Conservation (phyloP, 805 yeast species). For the Candida taoyuanica region DNA sequence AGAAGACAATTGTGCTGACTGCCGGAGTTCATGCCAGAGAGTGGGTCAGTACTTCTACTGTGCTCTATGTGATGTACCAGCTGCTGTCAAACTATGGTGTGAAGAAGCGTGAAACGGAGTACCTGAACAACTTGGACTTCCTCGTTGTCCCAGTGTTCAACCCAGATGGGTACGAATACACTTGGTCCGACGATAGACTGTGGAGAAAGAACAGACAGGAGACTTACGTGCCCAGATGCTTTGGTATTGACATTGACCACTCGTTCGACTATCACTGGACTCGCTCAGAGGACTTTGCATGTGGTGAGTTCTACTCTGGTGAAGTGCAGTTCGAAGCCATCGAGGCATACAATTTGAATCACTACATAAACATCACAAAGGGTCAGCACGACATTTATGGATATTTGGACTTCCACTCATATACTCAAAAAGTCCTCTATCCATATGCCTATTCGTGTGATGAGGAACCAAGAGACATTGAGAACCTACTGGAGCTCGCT, state of each 20-base stretch:
- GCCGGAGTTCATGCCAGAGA: conserved; percentile 90
- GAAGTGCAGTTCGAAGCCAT: conserved; percentile 63
- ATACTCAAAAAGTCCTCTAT: conserved; percentile 75
- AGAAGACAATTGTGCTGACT: conserved; percentile 66
- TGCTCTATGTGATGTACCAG: conserved; percentile 49
- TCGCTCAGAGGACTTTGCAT: conserved; percentile 57
- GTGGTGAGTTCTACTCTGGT: conserved; percentile 83
- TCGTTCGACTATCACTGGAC: conserved; percentile 76
- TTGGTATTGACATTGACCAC: conserved; percentile 84
- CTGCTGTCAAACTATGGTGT: conserved; percentile 44
- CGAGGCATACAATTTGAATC: conserved; percentile 49
- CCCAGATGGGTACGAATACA: conserved; percentile 85
- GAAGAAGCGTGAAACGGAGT: conserved; percentile 37
- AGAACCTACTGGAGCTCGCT: conserved; percentile 74
- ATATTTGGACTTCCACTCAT: conserved; percentile 78
- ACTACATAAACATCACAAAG: conserved; percentile 38
- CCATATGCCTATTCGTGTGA: conserved; percentile 82
- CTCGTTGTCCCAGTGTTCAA: conserved; percentile 78
- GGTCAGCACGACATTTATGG: conserved; percentile 62
- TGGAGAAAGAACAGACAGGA: conserved; percentile 90
- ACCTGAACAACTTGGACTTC: conserved; percentile 59
- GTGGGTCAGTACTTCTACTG: conserved; percentile 76
- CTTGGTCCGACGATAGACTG: conserved; percentile 76
- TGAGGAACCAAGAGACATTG: conserved; percentile 70
- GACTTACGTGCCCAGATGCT: conserved; percentile 59